Evolutionary conservation across 1,139 yeast species (phyloP), one percentile per base, ranked within the genome.

Genomic region (Geotrichum cucujoidarum): DNA sequence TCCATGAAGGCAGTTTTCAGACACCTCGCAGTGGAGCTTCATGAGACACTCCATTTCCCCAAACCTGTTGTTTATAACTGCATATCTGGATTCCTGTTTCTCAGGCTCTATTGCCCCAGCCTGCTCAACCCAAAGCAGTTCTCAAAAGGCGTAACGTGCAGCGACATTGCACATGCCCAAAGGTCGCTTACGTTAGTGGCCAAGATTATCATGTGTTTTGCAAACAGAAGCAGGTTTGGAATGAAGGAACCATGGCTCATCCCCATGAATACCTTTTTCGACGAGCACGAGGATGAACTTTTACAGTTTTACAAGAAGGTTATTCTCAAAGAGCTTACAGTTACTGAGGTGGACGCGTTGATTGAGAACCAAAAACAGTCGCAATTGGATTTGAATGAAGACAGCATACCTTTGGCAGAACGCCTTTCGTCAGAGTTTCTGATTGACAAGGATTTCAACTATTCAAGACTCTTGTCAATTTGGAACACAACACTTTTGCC

Each of bases 71-170:
- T 43, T 3, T 35, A 43, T 14, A 63, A 89, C 59, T 84, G 95
- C 49, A 70, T 90, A 31, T 78, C 94, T 24, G 90, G 95, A 1
- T 85, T 92, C 59, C 69, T 92, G 20, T 92, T 92, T 63, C 68
- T 92, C 53, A 71, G 97, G 53, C 89, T 87, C 62, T 80, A 88
- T 57, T 90, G 96, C 60, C 97, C 97, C 0, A 95, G 95, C 0
- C 77, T 92, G 37, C 69, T 92, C 59, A 89, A 88, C 59, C 97
- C 97, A 0, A 88, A 88, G 59, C 66, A 88, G 41, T 89, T 88
- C 62, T 81, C 82, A 54, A n/a, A n/a, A n/a, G 71, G 92, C 44
- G 78, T 88, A 1, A 76, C 78, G 50, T 73, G 76, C 42, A 92
- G 85, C 59, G 88, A 88, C 51, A 74, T 80, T 10, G 87, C 88